Evolutionary conservation across 805 yeast species (phyloP), one percentile per base, ranked within the genome.

Genomic region (Maudiozyma turicensis): DNA sequence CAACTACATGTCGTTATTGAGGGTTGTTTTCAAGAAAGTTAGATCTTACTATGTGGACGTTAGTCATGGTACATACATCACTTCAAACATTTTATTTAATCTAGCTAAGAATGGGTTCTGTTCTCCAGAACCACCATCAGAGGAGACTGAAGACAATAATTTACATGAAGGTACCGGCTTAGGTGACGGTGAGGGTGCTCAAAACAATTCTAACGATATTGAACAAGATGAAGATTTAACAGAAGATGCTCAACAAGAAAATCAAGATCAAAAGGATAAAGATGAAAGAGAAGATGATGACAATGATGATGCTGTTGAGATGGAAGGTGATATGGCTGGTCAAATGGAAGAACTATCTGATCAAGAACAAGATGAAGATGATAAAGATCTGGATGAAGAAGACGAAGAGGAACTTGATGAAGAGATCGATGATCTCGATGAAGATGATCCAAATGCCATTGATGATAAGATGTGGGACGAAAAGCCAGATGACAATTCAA

Each of bases 381-480:
- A 73, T 9, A 75, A 73, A 1, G 74, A 73, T 1, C 72, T 72
- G 1, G 76, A 76, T 2, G 80, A 80, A 6, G 79, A 80, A 4
- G 81, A 79, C 0, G 80, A 82, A 6, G 83, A 85, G 43, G 95
- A 86, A 2, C 60, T 86, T 48, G 96, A 90, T 60, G 96, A 90
- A 54, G 91, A 89, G 61, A 75, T 89, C 40, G 97, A 91, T 54
- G 86, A 90, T 59, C 69, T 91, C 33, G 95, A 86, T 63, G 95
- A 88, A 49, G 72, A 84, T 54, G 98, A 90, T 72, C 96, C 96
- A 1, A 87, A 89, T 67, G 95, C 96, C 3, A 80, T 91, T 45
- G 98, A 91, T 64, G 97, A 91, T 56, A 91, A 88, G 68, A 88
- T 88, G 96, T 91, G 98, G 96, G 93, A 91, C 60, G 97, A 90